Base-by-base conservation (phyloP, 495 filamentous ascomycete genomes). In the Saxispiralis lemnorum region DNA sequence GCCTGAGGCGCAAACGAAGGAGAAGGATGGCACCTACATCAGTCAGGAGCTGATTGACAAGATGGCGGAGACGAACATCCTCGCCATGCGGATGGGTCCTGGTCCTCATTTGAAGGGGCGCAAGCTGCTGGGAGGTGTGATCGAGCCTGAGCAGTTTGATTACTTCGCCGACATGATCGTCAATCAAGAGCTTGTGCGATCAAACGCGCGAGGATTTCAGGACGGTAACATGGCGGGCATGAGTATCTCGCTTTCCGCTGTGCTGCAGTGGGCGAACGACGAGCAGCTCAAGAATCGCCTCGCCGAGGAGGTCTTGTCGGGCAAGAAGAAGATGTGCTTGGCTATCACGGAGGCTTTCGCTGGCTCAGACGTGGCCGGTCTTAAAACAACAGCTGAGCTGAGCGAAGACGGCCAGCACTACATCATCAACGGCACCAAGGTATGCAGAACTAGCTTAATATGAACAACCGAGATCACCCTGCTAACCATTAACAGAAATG, bases 301-400 rank as follows among this genome's bases (percentile, higher is more conserved):
- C 35, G 72, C 69, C 15, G 66, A 72, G 31, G 83, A 93, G 53
- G 76, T 83, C 31, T 68, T 93, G 50, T 73, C 69, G 16, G 83
- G 81, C 21, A 72, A 78, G 68, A 93, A 88, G 70, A 83, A 83
- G 66, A 83, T 88, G 63, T 85, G 73, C 58, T 66, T 93, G 3
- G 83, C 83, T 38, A 83, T 93, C 56, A 88, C 83, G 6, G 84
- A 93, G 59, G 83, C 84, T 4, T 93, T 93, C 59, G 84, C 83
- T 19, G 83, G 84, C 5, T 83, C 77, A 43, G 84, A 93, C 63
- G 83, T 93, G 9, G 83, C 83, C 7, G 78, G 82, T 14, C 68
- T 93, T 12, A 70, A 81, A 43, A 88, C 82, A 2, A 88, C 83
- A 1, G 83, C 83, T 9, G 71, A 66, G 46, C 83, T 86, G 67